Evolutionary conservation across 2,329 filamentous ascomycete genomes (phyloP), one percentile per base, ranked within the genome.

Genomic region (Akanthomyces uredinophilus): DNA sequence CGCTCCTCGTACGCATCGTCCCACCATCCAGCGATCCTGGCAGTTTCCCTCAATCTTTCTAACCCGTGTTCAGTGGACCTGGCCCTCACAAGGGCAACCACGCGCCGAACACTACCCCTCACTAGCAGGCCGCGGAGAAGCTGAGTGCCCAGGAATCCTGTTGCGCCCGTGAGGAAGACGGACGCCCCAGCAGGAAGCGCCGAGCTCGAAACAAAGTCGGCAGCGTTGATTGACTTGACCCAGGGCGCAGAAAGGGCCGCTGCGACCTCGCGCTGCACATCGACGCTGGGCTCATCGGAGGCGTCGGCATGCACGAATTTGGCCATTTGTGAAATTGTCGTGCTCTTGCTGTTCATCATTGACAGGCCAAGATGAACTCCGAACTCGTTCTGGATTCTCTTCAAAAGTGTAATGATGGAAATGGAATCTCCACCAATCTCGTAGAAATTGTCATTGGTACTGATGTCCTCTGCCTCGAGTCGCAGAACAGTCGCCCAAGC

Each of bases 1-100:
- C 88, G 62, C 43, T n/a, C 1, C 20, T 49, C 27, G 6, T 54
- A 63, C 3, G n/a, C 53, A 29, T 66, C 63, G 14, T 51, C 20
- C 67, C 66, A 67, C 67, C 67, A 68, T 18, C 51, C 62, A 22
- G 63, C 64, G 20, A 62, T 61, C 8, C 62, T 50, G 3, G 62
- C 65, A 3, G 63, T 60, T 11, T 64, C 55, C 16, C 58, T 54
- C 13, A 67, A 50, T 11, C 67, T 63, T 11, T 65, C 49, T 1
- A 62, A 55, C 16, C 65, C 67, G 3, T 65, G 54, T 1, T 20
- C 16, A 6, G 41, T 10, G 22, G 61, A 57, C 10, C 60, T 54
- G 3, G 64, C 66, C 37, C 67, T 59, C 2, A 66, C 63, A 5
- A 65, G 32, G 3, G 57, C 51, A 18, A 66, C 14, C 22, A 64